Conservation (phyloP, 805 yeast genomes). For the Candida odintsovae region DNA sequence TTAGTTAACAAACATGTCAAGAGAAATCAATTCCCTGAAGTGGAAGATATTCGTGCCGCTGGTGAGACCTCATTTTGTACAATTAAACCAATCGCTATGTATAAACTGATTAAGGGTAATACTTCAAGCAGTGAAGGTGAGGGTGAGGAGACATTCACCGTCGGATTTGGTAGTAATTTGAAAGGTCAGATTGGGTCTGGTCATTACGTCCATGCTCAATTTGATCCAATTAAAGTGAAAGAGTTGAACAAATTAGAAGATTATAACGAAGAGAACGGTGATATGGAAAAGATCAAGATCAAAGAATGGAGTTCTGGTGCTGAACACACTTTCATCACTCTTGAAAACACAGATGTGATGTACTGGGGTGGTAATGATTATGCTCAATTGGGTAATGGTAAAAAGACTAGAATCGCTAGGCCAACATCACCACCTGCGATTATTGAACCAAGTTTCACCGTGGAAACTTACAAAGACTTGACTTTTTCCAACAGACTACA, state of each 20-base stretch:
- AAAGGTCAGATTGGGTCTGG: conserved; percentile 85
- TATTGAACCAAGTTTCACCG: conserved; percentile 43
- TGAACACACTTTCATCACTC: conserved; percentile 57
- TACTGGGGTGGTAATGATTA: conserved; percentile 80
- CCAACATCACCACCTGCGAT: conserved; percentile 52
- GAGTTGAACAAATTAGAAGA: conserved; percentile 38
- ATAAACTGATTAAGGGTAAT: background rate
- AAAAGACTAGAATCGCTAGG: conserved; percentile 48
- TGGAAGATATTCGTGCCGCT: conserved; percentile 58
- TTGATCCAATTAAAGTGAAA: conserved; percentile 54
- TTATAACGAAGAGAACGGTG: conserved; percentile 42
- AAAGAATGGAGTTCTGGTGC: conserved; percentile 53
- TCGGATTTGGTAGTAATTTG: conserved; percentile 79
- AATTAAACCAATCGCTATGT: conserved; percentile 26
- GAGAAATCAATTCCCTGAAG: conserved; percentile 38
- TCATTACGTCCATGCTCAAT: conserved; percentile 65
- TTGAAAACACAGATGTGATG: conserved; percentile 59
- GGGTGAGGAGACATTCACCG: conserved; percentile 28
- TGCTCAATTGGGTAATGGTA: conserved; percentile 86
- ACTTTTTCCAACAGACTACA: conserved; percentile 39
- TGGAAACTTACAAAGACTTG: conserved; percentile 27
- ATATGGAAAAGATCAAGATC: conserved; percentile 41
- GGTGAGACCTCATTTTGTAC: conserved; percentile 58
- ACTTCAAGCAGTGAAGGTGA: conserved; percentile 13
- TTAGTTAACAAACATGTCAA: conserved; percentile 35